A percentile compares a stretch with the other conserved stretches of the same genome.
Conservation (phyloP, 805 yeast genomes). For the Pichia exigua region DNA sequence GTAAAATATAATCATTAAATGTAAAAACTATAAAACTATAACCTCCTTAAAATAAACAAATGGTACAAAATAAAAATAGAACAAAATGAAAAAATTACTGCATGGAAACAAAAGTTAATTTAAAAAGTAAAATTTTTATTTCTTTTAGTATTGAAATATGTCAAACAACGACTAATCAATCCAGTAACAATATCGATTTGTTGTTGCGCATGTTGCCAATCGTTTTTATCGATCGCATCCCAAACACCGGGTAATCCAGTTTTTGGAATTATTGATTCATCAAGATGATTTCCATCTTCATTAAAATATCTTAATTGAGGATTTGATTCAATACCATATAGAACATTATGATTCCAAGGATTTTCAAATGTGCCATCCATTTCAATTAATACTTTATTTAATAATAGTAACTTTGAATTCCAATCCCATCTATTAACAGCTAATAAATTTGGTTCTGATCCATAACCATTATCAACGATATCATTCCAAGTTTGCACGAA, state of each 20-base stretch:
- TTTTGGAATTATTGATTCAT: neutral
- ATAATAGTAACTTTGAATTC: slow-evolving; percentile 56
- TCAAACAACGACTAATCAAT: slow-evolving; percentile 23
- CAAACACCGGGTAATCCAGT: slow-evolving; percentile 65
- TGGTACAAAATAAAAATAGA: neutral
- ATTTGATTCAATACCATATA: slow-evolving; percentile 64
- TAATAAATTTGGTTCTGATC: slow-evolving; percentile 64
- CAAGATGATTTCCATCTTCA: slow-evolving; percentile 38
- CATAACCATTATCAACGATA: slow-evolving; percentile 42
- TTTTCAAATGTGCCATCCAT: slow-evolving; percentile 40
- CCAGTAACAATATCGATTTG: slow-evolving; percentile 40
- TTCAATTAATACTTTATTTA: slow-evolving; percentile 47
- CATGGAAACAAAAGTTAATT: too few species aligned
- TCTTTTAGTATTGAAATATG: slow-evolving; percentile 13
- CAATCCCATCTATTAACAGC: slow-evolving; percentile 71
- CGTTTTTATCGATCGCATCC: slow-evolving; percentile 48
- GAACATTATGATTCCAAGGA: slow-evolving; percentile 56
- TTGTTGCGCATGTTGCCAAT: slow-evolving; percentile 46
- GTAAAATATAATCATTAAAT: too few species aligned
- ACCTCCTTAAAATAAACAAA: neutral
- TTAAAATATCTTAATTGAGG: slow-evolving; percentile 33
- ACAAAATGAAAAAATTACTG: too few species aligned
- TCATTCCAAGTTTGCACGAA: slow-evolving; percentile 63
- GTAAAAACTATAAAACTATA: neutral
- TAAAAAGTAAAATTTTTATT: too few species aligned